Percentiles rank a stretch among this genome's conserved stretches.
Evolutionary conservation across 805 yeast species (phyloP).

Genomic region (Suhomyces vadensis): DNA sequence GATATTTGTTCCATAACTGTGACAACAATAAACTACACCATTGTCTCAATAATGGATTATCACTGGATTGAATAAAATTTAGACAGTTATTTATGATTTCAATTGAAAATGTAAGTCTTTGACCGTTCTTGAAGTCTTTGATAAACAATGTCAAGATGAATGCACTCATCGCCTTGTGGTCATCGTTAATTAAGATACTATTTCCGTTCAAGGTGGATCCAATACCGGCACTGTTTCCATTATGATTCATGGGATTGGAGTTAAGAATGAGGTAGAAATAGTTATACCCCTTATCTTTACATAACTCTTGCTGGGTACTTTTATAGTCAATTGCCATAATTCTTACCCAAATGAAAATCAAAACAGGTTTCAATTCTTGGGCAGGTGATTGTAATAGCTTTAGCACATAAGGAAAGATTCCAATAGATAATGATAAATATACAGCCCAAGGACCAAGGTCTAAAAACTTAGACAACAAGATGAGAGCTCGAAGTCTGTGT

Average conservation of each 20-base stretch:
- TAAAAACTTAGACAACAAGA: conserved; percentile 76
- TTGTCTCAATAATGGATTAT: conserved; percentile 83
- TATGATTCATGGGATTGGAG: conserved; percentile 31
- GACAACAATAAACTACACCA: conserved; percentile 86
- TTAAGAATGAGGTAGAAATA: conserved; percentile 82
- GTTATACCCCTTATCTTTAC: conserved; percentile 86
- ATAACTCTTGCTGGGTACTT: conserved; percentile 86
- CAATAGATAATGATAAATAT: conserved; percentile 85
- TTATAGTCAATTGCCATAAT: conserved; percentile 93
- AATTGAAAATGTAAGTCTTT: conserved; percentile 71
- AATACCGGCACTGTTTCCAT: conserved; percentile 33
- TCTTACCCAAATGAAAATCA: conserved; percentile 96
- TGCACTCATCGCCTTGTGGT: conserved; percentile 94
- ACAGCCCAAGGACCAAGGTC: conserved; percentile 99
- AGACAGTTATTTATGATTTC: conserved; percentile 71
- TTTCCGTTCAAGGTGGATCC: conserved; percentile 21
- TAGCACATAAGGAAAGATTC: conserved; percentile 92
- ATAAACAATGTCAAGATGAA: conserved; percentile 85
- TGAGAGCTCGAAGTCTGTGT: conserved; percentile 86
- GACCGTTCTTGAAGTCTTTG: conserved; percentile 77
- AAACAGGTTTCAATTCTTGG: conserved; percentile 88
- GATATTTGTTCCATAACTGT: conserved; percentile 69
- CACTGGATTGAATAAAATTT: conserved; percentile 66
- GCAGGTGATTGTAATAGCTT: conserved; percentile 92
- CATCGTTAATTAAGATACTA: conserved; percentile 57